Base-by-base conservation (phyloP, 2,329 filamentous ascomycete species). In the Aphanoascus verrucosus region DNA sequence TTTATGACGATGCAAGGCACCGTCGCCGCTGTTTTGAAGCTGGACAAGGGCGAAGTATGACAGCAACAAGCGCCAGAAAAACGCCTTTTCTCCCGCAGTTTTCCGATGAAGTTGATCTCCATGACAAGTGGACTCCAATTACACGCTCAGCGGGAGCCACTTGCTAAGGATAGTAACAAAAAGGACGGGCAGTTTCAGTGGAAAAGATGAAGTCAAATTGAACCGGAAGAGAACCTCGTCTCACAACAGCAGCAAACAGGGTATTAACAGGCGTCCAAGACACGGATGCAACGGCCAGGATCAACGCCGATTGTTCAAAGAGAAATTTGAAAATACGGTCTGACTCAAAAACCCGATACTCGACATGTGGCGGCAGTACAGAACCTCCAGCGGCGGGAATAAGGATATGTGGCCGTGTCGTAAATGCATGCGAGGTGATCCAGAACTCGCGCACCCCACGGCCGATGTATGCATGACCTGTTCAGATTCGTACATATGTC, bases 371-470 rank as follows among this genome's bases (percentile, higher is more conserved):
- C 47, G 12, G 47, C 37, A 41, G n/a, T 35, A 42, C 12, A 49
- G 20, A 15, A 32, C 47, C 34, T 38, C 47, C 37, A 42, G 37
- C 41, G 20, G 23, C 41, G 41, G 20, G 6, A 32, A 11, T 12
- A 42, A 20, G 31, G 4, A 15, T 43, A 9, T 20, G 41, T 43
- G 38, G 7, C 7, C 14, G 23, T 14, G 23, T 50, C 48, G 48
- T 50, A 50, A 50, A 50, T 43, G 48, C 48, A 50, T 50, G 48
- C 48, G 38, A 50, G 38, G 47, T 49, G 47, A 49, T 41, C 35
- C 12, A 32, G 34, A 37, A 34, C n/a, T 12, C 23, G 3, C 31
- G 15, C 38, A 41, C 23, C 23, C 23, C 23, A 41, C 31, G 35
- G 42, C 19, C 23, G 48, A 42, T 35, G 37, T 50, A 20, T 50